Evolutionary conservation across 139 green algal genomes (phyloP).

Genomic region (Haematococcus lacustris): DNA sequence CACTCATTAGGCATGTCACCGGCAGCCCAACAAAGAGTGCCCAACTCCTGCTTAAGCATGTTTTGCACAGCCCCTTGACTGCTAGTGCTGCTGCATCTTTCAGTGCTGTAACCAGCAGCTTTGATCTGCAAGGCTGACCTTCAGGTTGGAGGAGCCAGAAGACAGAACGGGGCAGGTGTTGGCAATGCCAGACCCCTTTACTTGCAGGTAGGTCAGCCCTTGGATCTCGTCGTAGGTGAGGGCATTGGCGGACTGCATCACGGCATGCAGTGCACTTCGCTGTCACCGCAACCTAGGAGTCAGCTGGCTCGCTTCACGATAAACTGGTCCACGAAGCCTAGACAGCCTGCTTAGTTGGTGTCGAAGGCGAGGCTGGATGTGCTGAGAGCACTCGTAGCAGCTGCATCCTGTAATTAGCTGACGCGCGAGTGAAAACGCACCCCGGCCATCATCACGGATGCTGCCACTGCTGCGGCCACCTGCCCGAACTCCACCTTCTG

Average conservation of each 20-base stretch:
- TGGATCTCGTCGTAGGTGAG: conserved; percentile 95
- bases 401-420: neutral
- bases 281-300: neutral
- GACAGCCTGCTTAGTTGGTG: neutral
- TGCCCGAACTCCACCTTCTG: conserved; percentile 42
- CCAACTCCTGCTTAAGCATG: too few species aligned
- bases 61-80: too few species aligned
- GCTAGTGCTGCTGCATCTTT: neutral
- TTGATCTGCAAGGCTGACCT: conserved; percentile 13
- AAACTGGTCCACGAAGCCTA: neutral
- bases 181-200: conserved; percentile 95
- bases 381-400: neutral
- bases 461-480: conserved; percentile 53
- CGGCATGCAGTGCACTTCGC: conserved; percentile 1
- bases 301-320: neutral
- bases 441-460: conserved; percentile 63
- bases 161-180: conserved; percentile 97
- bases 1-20: too few species aligned
- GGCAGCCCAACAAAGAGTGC: too few species aligned
- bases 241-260: conserved; percentile 65
- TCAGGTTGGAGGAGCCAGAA: conserved; percentile 63
- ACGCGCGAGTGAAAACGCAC: conserved; percentile 35
- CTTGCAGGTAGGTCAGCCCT: conserved; percentile 94
- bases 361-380: neutral
- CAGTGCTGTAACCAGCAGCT: neutral